phyloP scores from a whole-genome alignment of 768 basidiomycete species.

The Lactarius trivialis region DNA sequence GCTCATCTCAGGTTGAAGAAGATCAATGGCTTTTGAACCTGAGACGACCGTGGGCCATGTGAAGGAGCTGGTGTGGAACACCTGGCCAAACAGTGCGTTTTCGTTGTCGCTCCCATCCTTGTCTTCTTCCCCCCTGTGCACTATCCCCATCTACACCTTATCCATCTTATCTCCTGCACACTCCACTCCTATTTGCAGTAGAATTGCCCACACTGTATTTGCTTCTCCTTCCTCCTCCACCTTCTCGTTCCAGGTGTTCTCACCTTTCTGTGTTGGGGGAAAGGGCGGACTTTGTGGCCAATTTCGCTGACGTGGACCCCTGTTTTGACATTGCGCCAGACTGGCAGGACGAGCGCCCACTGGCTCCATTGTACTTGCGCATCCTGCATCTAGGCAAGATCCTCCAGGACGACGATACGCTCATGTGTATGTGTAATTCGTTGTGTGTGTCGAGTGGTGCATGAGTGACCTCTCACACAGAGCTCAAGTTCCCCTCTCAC shows the following conservation, averaged over 20 bases:
- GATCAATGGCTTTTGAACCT: conserved; percentile 70
- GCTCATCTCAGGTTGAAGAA: conserved; percentile 58
- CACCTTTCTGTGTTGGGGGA: not conserved
- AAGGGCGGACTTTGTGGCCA: not conserved
- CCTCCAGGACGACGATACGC: conserved; percentile 77
- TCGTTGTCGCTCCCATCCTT: not conserved
- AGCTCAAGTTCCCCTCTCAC: conserved; percentile 30
- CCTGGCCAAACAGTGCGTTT: conserved; percentile 64
- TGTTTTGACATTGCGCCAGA: conserved; percentile 36
- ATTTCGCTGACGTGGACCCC: conserved; percentile 13
- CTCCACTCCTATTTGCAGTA: not conserved
- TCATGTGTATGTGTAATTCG: conserved; percentile 45
- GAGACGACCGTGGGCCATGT: conserved; percentile 68
- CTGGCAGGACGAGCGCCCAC: conserved; percentile 74
- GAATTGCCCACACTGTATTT: not conserved
- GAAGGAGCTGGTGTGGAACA: conserved; percentile 80
- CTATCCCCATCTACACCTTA: not conserved
- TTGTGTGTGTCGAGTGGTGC: not conserved
- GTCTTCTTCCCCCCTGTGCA: not conserved
- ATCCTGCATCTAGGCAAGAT: conserved; percentile 73
- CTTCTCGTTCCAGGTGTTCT: not conserved
- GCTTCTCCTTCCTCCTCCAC: not conserved
- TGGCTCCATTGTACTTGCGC: conserved; percentile 69
- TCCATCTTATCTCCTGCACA: not conserved
- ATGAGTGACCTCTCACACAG: conserved; percentile 22